Conservation (phyloP, 2,329 filamentous ascomycete species). For the Trichoderma afroharzianum region DNA sequence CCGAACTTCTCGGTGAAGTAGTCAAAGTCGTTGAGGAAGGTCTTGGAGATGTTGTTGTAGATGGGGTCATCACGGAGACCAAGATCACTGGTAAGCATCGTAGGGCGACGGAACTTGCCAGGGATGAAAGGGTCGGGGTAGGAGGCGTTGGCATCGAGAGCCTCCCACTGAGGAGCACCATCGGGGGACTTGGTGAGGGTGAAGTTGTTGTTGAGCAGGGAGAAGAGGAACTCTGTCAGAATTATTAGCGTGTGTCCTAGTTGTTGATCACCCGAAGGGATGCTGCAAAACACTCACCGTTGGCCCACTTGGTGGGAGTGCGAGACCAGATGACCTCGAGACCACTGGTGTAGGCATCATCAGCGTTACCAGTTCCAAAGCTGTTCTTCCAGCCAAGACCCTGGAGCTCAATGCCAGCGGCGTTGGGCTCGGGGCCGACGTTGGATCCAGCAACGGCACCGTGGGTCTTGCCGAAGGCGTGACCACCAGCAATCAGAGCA, state of each 20-base stretch:
- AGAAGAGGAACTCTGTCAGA: conserved; percentile 71
- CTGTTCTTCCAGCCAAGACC: conserved; percentile 70
- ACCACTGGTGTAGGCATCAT: conserved; percentile 68
- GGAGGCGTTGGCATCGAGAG: conserved; percentile 60
- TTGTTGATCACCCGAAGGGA: background rate
- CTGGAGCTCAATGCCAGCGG: conserved; percentile 58
- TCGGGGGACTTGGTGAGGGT: conserved; percentile 70
- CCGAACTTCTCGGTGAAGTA: conserved; percentile 65
- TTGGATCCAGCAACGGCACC: conserved; percentile 60
- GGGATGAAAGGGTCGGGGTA: conserved; percentile 70
- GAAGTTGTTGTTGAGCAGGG: conserved; percentile 75
- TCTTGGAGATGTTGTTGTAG: conserved; percentile 71
- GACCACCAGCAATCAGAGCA: conserved; percentile 71
- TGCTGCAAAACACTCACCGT: conserved; percentile 8
- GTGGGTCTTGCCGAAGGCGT: conserved; percentile 77
- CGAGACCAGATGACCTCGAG: conserved; percentile 76
- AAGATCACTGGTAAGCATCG: conserved; percentile 72
- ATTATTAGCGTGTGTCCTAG: background rate
- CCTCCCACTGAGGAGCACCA: conserved; percentile 72
- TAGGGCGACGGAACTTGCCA: conserved; percentile 66
- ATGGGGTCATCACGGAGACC: conserved; percentile 65
- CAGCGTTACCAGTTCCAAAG: conserved; percentile 60
- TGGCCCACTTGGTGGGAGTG: conserved; percentile 57
- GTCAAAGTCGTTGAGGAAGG: conserved; percentile 64
- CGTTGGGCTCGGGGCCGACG: conserved; percentile 64